Conservation (phyloP, 2,329 filamentous ascomycete species). For the Paecilomyces niveus region DNA sequence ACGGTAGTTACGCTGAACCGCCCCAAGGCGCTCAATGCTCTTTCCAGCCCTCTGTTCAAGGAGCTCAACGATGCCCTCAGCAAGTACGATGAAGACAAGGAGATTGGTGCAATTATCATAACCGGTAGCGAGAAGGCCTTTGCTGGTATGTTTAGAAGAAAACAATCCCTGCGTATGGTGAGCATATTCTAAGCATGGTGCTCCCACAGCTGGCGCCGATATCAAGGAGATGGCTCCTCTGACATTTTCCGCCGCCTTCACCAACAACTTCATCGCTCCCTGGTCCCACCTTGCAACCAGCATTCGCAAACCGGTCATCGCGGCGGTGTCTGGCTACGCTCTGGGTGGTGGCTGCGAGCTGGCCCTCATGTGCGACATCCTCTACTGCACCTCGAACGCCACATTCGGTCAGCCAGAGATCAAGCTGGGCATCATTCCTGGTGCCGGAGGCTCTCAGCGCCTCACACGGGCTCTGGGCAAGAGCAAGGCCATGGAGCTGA, state of each 20-base stretch:
- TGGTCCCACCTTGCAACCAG: constrained; percentile 82
- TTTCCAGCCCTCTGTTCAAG: constrained; percentile 80
- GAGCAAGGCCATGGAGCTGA: constrained; percentile 82
- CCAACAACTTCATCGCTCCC: constrained; percentile 83
- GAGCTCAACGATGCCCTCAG: constrained; percentile 78
- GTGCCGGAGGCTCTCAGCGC: constrained; percentile 84
- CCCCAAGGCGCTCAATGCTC: constrained; percentile 90
- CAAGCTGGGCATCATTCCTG: constrained; percentile 87
- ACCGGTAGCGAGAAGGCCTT: constrained; percentile 88
- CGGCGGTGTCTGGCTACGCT: constrained; percentile 89
- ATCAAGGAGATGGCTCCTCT: constrained; percentile 98
- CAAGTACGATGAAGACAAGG: constrained; percentile 61
- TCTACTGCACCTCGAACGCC: constrained; percentile 79
- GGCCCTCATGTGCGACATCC: constrained; percentile 92
- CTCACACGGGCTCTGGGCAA: constrained; percentile 78
- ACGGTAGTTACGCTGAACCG: constrained; percentile 78
- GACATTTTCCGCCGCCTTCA: constrained; percentile 82
- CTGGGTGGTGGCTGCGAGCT: constrained; percentile 94
- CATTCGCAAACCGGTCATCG: constrained; percentile 90
- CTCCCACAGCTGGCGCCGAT: constrained; percentile 68
- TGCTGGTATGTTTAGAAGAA: constrained; percentile 43
- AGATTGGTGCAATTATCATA: constrained; percentile 70
- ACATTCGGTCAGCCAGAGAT: constrained; percentile 97
- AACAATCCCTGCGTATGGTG: background rate
- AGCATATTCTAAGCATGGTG: background rate